phyloP scores from a whole-genome alignment of 495 filamentous ascomycete genomes.

The Geoglossum glabrum region DNA sequence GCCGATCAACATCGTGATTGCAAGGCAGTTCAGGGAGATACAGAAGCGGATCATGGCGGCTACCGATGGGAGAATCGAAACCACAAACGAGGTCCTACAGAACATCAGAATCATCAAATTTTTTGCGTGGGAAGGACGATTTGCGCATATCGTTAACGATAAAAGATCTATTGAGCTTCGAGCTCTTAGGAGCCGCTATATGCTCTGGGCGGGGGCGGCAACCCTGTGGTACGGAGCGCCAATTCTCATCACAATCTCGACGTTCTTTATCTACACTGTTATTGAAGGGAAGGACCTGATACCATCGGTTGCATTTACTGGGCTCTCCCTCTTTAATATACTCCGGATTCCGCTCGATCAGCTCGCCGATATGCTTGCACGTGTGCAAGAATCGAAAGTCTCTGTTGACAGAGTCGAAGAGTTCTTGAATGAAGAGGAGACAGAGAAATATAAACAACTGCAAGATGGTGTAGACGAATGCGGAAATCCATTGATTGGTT shows the following conservation, averaged over 20 bases:
- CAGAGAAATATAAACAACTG: constrained; percentile 86
- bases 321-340: constrained; percentile 89
- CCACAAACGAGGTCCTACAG: constrained; percentile 89
- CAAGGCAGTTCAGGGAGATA: constrained; percentile 57
- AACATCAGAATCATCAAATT: constrained; percentile 99
- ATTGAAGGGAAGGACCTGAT: constrained; percentile 77
- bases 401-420: constrained; percentile 93
- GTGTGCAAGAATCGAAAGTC: constrained; percentile 93
- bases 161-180: constrained; percentile 63
- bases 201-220: constrained; percentile 78
- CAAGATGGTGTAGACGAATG: constrained; percentile 38
- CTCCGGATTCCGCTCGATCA: constrained; percentile 89
- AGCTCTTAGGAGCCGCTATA: constrained; percentile 60
- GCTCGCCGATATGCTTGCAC: constrained; percentile 95
- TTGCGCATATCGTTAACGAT: constrained; percentile 68
- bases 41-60: constrained; percentile 85
- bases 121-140: constrained; percentile 96
- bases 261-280: constrained; percentile 81
- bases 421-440: constrained; percentile 86
- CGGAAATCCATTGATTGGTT: constrained; percentile 50
- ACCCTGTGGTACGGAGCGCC: constrained; percentile 95
- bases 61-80: constrained; percentile 90
- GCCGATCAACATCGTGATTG: constrained; percentile 74
- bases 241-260: constrained; percentile 85
- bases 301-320: constrained; percentile 89